These are phyloP conservation scores for Ephemerocybe angulata DNA, from an alignment of 768 basidiomycete genomes.

Conservation along the genomic window DNA sequence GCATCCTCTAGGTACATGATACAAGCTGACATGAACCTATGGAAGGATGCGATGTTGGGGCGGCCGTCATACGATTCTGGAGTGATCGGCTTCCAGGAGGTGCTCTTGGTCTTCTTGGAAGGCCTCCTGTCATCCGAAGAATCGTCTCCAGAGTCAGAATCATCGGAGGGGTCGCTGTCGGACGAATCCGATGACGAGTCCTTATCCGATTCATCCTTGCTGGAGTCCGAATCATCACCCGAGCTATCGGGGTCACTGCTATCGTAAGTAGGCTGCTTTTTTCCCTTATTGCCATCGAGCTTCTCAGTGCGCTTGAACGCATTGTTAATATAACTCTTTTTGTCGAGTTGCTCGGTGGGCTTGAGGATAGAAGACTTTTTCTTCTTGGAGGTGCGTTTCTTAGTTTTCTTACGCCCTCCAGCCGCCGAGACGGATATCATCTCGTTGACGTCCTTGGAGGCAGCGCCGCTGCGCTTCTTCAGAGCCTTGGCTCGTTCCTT, in stretches of 20 bases:
- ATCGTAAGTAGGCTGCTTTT: neutral
- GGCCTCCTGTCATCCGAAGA: neutral
- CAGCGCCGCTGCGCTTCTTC: neutral
- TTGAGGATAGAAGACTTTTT: neutral
- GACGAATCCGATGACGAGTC: neutral
- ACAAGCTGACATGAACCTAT: constrained; percentile 23
- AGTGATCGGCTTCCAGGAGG: constrained; percentile 13
- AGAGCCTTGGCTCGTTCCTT: neutral
- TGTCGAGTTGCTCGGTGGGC: neutral
- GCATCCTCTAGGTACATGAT: constrained; percentile 22
- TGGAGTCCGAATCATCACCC: neutral
- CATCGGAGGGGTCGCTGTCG: neutral
- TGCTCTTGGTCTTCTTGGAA: neutral
- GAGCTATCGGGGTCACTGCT: neutral
- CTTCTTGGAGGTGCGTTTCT: neutral
- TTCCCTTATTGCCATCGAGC: neutral
- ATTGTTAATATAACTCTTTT: neutral
- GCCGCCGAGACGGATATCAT: neutral
- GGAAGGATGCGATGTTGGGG: constrained; percentile 16
- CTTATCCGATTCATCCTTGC: neutral
- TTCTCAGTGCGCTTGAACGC: neutral
- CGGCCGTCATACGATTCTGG: constrained; percentile 19
- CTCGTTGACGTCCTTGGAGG: neutral
- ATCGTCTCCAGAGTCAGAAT: neutral
- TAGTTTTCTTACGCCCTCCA: neutral